These are phyloP conservation scores for Aspergillus brasiliensis DNA, from an alignment of 2,329 filamentous ascomycete species.

Conservation along the genomic window DNA sequence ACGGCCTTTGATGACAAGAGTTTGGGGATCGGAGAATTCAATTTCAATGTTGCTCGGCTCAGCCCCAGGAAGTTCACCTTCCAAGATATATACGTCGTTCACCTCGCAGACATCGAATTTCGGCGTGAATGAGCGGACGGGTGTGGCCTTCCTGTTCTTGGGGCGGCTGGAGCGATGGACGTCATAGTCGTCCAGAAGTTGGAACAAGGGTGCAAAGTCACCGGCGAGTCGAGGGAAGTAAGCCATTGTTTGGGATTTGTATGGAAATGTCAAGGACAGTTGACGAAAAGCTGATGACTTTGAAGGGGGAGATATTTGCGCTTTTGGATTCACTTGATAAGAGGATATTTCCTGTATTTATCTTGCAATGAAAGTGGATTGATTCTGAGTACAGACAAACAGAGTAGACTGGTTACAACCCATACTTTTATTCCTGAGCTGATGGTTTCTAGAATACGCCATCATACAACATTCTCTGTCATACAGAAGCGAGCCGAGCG, in stretches of 20 bases:
- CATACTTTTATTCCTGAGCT: slow-evolving; percentile 19
- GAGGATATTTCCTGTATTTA: neutral
- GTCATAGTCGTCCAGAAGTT: slow-evolving; percentile 46
- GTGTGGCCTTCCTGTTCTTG: slow-evolving; percentile 15
- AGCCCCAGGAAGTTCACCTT: slow-evolving; percentile 50
- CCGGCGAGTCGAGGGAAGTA: slow-evolving; percentile 40
- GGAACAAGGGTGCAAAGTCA: slow-evolving; percentile 46
- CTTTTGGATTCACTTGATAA: neutral
- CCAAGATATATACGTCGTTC: slow-evolving; percentile 44
- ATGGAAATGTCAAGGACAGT: neutral
- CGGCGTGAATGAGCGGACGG: slow-evolving; percentile 38
- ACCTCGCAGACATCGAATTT: slow-evolving; percentile 49
- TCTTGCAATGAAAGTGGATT: slow-evolving; percentile 1
- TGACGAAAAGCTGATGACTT: neutral
- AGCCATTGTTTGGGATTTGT: slow-evolving; percentile 32
- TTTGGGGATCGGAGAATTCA: slow-evolving; percentile 49
- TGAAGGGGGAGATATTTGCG: neutral
- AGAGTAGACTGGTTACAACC: neutral
- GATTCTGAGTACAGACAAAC: slow-evolving; percentile 9
- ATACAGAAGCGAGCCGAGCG: slow-evolving; percentile 7
- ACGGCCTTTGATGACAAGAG: slow-evolving; percentile 47
- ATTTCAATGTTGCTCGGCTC: slow-evolving; percentile 48
- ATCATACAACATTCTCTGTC: slow-evolving; percentile 5
- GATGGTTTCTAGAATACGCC: slow-evolving; percentile 20
- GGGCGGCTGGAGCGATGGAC: slow-evolving; percentile 31